Conservation (phyloP, 768 basidiomycete genomes). For the Leccinum incarnatum region DNA sequence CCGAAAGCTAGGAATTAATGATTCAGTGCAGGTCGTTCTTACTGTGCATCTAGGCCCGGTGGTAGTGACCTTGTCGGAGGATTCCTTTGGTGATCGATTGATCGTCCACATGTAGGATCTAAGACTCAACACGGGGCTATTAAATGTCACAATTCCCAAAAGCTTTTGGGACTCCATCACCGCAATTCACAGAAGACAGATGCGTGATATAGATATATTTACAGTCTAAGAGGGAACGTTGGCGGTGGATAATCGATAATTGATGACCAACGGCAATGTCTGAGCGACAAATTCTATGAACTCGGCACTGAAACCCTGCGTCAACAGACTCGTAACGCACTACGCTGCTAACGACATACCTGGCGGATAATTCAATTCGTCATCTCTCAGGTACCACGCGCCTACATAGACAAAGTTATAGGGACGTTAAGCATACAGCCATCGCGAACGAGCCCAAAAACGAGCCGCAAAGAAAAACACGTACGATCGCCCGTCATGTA, state of each 20-base stretch:
- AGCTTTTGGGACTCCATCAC: too few species aligned
- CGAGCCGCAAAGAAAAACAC: conserved; percentile 31
- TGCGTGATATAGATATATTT: too few species aligned
- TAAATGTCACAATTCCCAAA: too few species aligned
- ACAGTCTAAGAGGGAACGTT: too few species aligned
- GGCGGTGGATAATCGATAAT: background rate
- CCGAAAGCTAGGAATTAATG: too few species aligned
- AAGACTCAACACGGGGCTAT: too few species aligned
- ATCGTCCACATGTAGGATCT: too few species aligned
- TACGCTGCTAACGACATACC: background rate
- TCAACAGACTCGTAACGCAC: background rate
- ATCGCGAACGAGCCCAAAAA: conserved; percentile 18
- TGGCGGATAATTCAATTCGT: conserved; percentile 12
- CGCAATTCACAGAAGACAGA: background rate
- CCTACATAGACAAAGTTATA: background rate
- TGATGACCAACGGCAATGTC: background rate
- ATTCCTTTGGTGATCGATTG: too few species aligned
- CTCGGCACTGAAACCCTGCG: background rate
- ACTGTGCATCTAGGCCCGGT: too few species aligned
- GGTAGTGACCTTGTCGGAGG: too few species aligned
- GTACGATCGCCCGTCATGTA: conserved; percentile 35
- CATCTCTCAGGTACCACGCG: conserved; percentile 15
- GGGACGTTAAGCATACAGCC: conserved; percentile 35
- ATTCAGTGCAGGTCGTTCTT: too few species aligned
- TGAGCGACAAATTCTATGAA: background rate